phyloP scores from a whole-genome alignment of 1,139 yeast species.

The Citeromyces hawaiiensis region DNA sequence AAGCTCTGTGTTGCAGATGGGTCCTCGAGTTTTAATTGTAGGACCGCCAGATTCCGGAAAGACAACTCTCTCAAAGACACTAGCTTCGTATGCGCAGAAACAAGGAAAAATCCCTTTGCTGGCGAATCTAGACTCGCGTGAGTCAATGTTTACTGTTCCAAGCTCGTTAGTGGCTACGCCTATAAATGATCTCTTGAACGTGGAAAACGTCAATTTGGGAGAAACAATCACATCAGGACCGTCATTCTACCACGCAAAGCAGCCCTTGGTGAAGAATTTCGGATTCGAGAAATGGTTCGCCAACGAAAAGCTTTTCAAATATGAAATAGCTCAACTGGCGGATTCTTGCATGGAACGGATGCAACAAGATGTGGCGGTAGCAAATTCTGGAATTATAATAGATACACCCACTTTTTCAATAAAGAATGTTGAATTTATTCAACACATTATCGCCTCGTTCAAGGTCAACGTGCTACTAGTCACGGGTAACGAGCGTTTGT shows the following conservation, averaged over 20 bases:
- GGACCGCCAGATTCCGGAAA: constrained; percentile 75
- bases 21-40: constrained; percentile 61
- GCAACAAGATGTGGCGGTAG: constrained; percentile 35
- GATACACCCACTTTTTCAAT: constrained; percentile 69
- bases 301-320: constrained; percentile 49
- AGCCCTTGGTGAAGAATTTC: constrained; percentile 70
- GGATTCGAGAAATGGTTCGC: constrained; percentile 54
- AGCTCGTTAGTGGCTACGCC: constrained; percentile 83
- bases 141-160: constrained; percentile 69
- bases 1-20: constrained; percentile 18
- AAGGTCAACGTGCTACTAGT: constrained; percentile 44
- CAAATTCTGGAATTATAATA: constrained; percentile 54
- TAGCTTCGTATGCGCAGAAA: constrained; percentile 68
- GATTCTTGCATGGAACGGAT: constrained; percentile 43
- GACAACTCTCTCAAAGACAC: constrained; percentile 55
- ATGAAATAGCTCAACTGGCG: constrained; percentile 43
- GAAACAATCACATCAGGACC: constrained; percentile 83
- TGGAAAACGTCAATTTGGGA: constrained; percentile 66
- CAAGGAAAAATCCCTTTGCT: constrained; percentile 47
- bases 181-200: constrained; percentile 66
- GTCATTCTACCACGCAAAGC: constrained; percentile 68
- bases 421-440: constrained; percentile 33
- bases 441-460: constrained; percentile 49
- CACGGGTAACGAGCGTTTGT: constrained; percentile 51
- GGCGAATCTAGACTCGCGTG: constrained; percentile 76